Percentiles rank a stretch among this genome's conserved stretches.
Evolutionary conservation across 2,329 filamentous ascomycete genomes (phyloP).

Genomic region (Emydomyces testavorans): DNA sequence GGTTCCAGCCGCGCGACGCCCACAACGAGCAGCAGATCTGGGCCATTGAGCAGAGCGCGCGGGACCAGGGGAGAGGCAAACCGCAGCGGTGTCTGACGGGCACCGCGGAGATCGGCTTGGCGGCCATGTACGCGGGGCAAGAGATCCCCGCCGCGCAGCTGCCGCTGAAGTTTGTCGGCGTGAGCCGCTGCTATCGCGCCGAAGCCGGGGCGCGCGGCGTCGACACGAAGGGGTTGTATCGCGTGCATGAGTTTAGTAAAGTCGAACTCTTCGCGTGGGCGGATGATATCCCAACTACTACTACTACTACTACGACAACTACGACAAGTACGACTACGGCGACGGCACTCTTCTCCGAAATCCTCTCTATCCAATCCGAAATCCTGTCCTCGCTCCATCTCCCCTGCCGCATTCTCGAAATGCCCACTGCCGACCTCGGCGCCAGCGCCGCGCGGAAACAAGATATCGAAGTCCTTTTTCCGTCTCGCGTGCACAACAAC

Average conservation of each 20-base stretch:
- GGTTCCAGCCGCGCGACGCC: slow-evolving; percentile 85
- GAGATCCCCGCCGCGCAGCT: slow-evolving; percentile 54
- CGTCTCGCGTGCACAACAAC: slow-evolving; percentile 42
- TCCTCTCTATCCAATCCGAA: slow-evolving; percentile 75
- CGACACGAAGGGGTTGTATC: slow-evolving; percentile 87
- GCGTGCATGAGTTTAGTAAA: slow-evolving; percentile 97
- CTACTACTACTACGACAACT: slow-evolving; percentile 6
- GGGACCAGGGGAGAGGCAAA: slow-evolving; percentile 45
- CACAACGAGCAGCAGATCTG: slow-evolving; percentile 91
- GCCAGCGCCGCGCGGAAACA: slow-evolving; percentile 76
- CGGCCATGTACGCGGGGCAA: slow-evolving; percentile 71
- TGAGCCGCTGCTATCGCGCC: slow-evolving; percentile 87
- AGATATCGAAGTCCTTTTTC: slow-evolving; percentile 92
- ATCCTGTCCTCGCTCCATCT: slow-evolving; percentile 67
- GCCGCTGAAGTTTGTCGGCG: slow-evolving; percentile 68
- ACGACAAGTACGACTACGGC: slow-evolving; percentile 19
- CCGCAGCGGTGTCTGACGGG: slow-evolving; percentile 68
- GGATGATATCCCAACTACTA: slow-evolving; percentile 18
- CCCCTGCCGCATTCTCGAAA: slow-evolving; percentile 79
- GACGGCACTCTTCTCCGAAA: slow-evolving; percentile 60
- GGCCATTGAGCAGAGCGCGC: slow-evolving; percentile 54
- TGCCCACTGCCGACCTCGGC: slow-evolving; percentile 80
- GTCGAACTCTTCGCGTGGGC: slow-evolving; percentile 97
- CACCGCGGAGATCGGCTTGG: slow-evolving; percentile 89
- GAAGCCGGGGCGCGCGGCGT: slow-evolving; percentile 84